Conservation (phyloP, 208 protist genomes). For the Acanthamoeba castellanii region DNA sequence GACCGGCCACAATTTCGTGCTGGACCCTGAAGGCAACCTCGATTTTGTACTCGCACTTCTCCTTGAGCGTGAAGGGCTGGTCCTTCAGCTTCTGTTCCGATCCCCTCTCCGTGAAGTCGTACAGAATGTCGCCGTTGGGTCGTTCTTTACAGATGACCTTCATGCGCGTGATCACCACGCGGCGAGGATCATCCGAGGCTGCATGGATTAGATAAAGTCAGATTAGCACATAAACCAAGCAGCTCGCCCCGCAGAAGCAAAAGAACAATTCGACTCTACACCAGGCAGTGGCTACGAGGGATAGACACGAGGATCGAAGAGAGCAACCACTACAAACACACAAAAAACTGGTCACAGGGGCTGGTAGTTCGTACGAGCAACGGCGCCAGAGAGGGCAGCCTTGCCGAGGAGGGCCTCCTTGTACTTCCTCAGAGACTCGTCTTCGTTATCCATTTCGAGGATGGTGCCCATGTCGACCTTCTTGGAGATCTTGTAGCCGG, state of each 20-base stretch:
- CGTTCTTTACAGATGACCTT: constrained; percentile 82
- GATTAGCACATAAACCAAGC: constrained; percentile 11
- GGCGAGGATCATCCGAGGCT: constrained; percentile 82
- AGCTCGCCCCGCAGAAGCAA: too few species aligned
- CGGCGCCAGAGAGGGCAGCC: constrained; percentile 34
- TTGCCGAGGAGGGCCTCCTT: constrained; percentile 83
- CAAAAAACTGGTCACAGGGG: too few species aligned
- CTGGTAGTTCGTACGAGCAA: neutral
- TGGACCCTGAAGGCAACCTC: constrained; percentile 84
- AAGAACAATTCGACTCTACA: too few species aligned
- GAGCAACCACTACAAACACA: neutral
- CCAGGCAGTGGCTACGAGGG: too few species aligned
- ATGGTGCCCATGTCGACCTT: constrained; percentile 83
- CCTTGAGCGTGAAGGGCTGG: constrained; percentile 86
- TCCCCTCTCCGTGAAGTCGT: constrained; percentile 74
- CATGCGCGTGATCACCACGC: constrained; percentile 85
- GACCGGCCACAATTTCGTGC: constrained; percentile 88
- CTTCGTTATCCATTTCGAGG: constrained; percentile 84
- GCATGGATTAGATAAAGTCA: too few species aligned
- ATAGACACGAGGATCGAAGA: neutral
- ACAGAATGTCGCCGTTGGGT: constrained; percentile 81
- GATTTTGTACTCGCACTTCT: constrained; percentile 87
- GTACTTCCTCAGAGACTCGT: constrained; percentile 87
- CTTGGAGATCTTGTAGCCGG: constrained; percentile 82
- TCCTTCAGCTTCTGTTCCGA: constrained; percentile 82